A percentile compares a stretch with the other conserved stretches of the same genome.
phyloP scores from a whole-genome alignment of 208 protist species.

The Crithidia mellificae region DNA sequence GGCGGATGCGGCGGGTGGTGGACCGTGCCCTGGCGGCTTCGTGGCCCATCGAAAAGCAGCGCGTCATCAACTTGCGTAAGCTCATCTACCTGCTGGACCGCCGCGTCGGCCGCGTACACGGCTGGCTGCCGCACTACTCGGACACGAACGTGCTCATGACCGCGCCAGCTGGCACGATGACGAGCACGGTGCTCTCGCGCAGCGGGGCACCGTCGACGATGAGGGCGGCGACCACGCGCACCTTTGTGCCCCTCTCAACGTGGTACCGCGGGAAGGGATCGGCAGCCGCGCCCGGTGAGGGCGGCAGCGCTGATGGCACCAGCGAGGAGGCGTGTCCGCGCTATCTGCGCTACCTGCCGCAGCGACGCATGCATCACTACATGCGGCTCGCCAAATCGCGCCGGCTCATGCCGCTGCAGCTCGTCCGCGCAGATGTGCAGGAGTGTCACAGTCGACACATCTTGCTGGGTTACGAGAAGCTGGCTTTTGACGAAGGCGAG shows the following conservation, averaged over 20 bases:
- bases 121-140: constrained; percentile 77
- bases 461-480: constrained; percentile 65
- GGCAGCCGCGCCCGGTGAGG: not conserved
- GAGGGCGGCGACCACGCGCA: not conserved
- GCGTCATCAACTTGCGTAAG: constrained; percentile 75
- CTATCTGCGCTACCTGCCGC: constrained; percentile 31
- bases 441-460: constrained; percentile 57
- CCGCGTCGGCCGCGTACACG: constrained; percentile 48
- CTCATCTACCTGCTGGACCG: constrained; percentile 79
- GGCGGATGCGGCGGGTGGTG: constrained; percentile 36
- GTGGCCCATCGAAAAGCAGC: constrained; percentile 72
- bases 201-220: not conserved
- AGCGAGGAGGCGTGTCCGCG: constrained; percentile 24
- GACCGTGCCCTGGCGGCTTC: constrained; percentile 31
- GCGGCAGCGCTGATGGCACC: constrained; percentile 9
- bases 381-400: constrained; percentile 69
- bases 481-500: constrained; percentile 23
- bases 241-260: constrained; percentile 9
- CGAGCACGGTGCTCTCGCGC: not conserved
- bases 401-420: constrained; percentile 58
- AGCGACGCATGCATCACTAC: constrained; percentile 51
- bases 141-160: constrained; percentile 60
- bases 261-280: constrained; percentile 18
- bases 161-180: not conserved
- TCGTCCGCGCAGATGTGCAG: constrained; percentile 50